A percentile compares a stretch with the other conserved stretches of the same genome.
Conservation (phyloP, 306 rosid genomes). For the Malus asiatica region DNA sequence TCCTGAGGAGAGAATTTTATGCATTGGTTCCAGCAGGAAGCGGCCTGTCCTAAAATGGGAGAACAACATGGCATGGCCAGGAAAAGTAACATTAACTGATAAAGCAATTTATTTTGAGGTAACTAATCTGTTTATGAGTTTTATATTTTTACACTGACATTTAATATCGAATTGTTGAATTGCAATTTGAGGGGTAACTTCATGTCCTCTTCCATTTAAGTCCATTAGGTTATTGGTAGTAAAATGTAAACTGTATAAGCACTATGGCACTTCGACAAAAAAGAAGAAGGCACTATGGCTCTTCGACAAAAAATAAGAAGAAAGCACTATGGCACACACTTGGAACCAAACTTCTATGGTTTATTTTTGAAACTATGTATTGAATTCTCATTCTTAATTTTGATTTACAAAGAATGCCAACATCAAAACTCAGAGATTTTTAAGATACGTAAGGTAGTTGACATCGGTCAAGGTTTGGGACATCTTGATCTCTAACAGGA, state of each 20-base stretch:
- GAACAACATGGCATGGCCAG: slow-evolving; percentile 95
- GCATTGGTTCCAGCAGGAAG: slow-evolving; percentile 75
- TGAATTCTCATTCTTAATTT: neutral
- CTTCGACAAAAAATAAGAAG: too few relatives aligned
- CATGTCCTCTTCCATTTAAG: neutral
- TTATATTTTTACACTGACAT: neutral
- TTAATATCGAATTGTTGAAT: neutral
- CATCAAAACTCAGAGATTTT: neutral
- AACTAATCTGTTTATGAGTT: slow-evolving; percentile 8
- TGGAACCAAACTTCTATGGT: neutral
- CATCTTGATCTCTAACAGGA: neutral
- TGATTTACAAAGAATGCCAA: neutral
- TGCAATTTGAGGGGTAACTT: neutral
- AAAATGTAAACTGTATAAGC: neutral
- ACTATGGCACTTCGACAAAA: neutral
- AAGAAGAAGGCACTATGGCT: too few relatives aligned
- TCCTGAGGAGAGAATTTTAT: slow-evolving; percentile 60
- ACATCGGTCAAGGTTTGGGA: neutral
- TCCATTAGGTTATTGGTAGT: neutral
- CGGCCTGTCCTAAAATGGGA: slow-evolving; percentile 94
- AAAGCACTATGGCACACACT: neutral
- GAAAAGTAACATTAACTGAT: slow-evolving; percentile 81
- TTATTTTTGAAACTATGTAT: neutral
- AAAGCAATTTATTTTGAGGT: slow-evolving; percentile 96
- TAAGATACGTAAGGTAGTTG: neutral